These are phyloP conservation scores for Geranomyces michiganensis DNA, from an alignment of 192 early-diverging fungal species.

Conservation along the genomic window DNA sequence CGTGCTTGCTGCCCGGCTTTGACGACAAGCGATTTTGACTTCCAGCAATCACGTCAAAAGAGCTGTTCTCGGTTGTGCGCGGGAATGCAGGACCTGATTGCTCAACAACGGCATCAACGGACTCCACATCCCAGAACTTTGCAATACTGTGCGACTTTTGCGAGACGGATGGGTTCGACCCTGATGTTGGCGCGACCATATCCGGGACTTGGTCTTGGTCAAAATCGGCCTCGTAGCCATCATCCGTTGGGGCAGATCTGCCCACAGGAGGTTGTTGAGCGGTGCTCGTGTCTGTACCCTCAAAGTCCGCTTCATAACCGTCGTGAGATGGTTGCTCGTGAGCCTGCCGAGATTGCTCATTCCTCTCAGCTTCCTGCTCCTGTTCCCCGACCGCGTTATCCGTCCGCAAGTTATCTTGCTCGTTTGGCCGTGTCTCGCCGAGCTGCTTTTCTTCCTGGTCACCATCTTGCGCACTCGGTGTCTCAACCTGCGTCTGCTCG, in stretches of 20 bases:
- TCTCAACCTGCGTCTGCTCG: slow-evolving; percentile 25
- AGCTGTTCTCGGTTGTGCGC: slow-evolving; percentile 7
- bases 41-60: neutral
- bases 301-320: slow-evolving; percentile 9
- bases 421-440: neutral
- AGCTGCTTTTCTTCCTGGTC: neutral
- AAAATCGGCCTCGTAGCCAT: neutral
- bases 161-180: too few relatives aligned
- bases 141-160: neutral
- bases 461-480: neutral
- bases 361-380: neutral
- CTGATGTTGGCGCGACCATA: neutral
- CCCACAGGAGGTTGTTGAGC: neutral
- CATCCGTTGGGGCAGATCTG: neutral
- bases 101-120: slow-evolving; percentile 8
- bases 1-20: too few relatives aligned
- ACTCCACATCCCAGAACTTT: slow-evolving; percentile 1
- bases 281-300: neutral
- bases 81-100: neutral
- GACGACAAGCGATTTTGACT: neutral
- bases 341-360: neutral
- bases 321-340: neutral
- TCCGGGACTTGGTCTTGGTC: neutral
- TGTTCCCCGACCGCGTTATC: neutral
- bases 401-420: neutral